Evolutionary conservation across 192 early-diverging fungal genomes (phyloP).

Genomic region (Linnemannia schmuckeri): DNA sequence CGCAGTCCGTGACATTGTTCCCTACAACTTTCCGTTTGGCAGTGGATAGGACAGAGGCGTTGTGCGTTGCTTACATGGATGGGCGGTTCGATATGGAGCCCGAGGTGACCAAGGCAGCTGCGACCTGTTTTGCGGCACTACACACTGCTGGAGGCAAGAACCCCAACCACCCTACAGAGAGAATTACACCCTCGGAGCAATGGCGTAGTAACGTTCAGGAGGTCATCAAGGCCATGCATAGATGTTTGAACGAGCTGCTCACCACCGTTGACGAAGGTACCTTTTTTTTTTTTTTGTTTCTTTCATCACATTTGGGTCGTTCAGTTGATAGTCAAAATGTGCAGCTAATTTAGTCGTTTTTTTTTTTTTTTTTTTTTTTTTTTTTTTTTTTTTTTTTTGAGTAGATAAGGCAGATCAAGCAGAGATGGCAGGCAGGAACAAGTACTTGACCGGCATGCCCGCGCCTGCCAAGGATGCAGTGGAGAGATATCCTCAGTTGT

Average conservation of each 20-base stretch:
- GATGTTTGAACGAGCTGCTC: conserved; percentile 61
- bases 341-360: not conserved
- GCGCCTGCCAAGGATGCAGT: conserved; percentile 54
- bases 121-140: conserved; percentile 60
- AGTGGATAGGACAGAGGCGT: conserved; percentile 56
- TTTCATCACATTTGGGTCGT: conserved; percentile 2
- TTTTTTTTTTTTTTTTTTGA: not conserved
- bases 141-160: conserved; percentile 57
- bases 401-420: conserved; percentile 38
- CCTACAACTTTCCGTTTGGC: conserved; percentile 64
- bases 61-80: conserved; percentile 66
- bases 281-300: not conserved
- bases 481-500: conserved; percentile 27
- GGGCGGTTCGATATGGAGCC: conserved; percentile 54
- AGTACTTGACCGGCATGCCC: conserved; percentile 59
- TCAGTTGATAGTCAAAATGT: not conserved
- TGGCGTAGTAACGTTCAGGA: conserved; percentile 60
- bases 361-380: no score
- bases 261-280: conserved; percentile 68
- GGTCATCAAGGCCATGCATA: conserved; percentile 63
- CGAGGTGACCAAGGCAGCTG: conserved; percentile 40
- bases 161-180: conserved; percentile 52
- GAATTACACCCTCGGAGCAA: conserved; percentile 50
- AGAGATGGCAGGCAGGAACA: conserved; percentile 55
- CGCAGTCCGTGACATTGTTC: conserved; percentile 59